Percentiles rank a stretch among this genome's conserved stretches.
phyloP scores from a whole-genome alignment of 306 rosid genomes.

The Gillenia trifoliata region DNA sequence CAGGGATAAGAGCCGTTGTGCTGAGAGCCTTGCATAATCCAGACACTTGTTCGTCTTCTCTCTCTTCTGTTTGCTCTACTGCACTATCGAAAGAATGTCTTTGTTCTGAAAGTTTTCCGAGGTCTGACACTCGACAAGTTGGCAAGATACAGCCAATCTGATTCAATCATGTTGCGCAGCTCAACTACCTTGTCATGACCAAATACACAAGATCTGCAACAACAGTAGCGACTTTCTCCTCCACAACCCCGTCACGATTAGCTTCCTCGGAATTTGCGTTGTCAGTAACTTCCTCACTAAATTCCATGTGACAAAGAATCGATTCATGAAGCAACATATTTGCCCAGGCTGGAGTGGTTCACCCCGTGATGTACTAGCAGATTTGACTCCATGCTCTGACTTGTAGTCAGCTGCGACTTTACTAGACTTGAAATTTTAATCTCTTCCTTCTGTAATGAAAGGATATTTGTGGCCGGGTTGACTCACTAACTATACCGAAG shows the following conservation, averaged over 20 bases:
- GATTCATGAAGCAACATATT: slow-evolving; percentile 71
- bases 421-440: slow-evolving; percentile 52
- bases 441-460: slow-evolving; percentile 60
- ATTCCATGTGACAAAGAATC: slow-evolving; percentile 66
- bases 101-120: slow-evolving; percentile 24
- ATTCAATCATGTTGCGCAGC: slow-evolving; percentile 78
- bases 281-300: slow-evolving; percentile 29
- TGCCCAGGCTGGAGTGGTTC: slow-evolving; percentile 49
- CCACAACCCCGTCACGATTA: slow-evolving; percentile 20
- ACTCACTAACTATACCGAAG: slow-evolving; percentile 56
- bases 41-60: slow-evolving; percentile 36
- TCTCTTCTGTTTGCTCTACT: slow-evolving; percentile 25
- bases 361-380: slow-evolving; percentile 19
- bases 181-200: slow-evolving; percentile 23
- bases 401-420: slow-evolving; percentile 28
- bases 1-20: slow-evolving; percentile 59
- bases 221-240: slow-evolving; percentile 15
- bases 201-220: slow-evolving; percentile 32
- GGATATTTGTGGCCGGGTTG: slow-evolving; percentile 46
- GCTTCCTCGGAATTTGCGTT: slow-evolving; percentile 24
- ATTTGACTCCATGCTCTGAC: too few species aligned
- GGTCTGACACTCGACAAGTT: slow-evolving; percentile 30
- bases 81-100: slow-evolving; percentile 2
- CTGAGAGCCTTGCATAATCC: slow-evolving; percentile 50
- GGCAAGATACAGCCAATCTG: slow-evolving; percentile 83